Evolutionary conservation across 1,284 basidiomycete species (phyloP).

Genomic region (Termitomyces sp.): DNA sequence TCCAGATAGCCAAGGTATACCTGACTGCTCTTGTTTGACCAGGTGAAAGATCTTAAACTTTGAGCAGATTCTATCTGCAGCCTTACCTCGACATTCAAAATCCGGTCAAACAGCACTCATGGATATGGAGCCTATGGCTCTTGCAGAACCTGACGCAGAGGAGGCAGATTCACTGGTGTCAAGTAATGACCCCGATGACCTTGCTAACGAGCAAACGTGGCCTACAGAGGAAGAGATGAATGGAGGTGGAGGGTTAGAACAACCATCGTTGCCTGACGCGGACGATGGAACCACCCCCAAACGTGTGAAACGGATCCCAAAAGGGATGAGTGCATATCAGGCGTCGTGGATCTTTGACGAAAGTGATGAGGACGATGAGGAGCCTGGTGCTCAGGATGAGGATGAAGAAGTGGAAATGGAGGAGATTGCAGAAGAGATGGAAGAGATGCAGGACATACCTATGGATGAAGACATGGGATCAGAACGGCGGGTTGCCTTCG

Average conservation of each 20-base stretch:
- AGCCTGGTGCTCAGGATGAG: slow-evolving; percentile 7
- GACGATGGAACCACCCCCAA: slow-evolving; percentile 65
- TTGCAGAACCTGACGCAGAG: slow-evolving; percentile 59
- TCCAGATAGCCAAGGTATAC: slow-evolving; percentile 73
- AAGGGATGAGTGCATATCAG: slow-evolving; percentile 91
- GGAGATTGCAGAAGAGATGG: slow-evolving; percentile 39
- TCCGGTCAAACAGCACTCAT: slow-evolving; percentile 37
- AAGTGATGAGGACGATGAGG: slow-evolving; percentile 54
- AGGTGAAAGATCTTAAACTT: slow-evolving; percentile 16
- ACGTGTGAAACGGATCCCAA: slow-evolving; percentile 74
- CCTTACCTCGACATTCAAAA: slow-evolving; percentile 41
- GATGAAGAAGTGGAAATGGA: slow-evolving; percentile 12
- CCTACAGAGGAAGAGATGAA: slow-evolving; percentile 96
- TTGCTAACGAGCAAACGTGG: slow-evolving; percentile 97
- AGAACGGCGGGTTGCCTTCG: slow-evolving; percentile 60
- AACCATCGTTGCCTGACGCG: slow-evolving; percentile 57
- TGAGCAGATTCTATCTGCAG: slow-evolving; percentile 57
- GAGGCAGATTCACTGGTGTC: slow-evolving; percentile 86
- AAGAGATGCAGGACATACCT: slow-evolving; percentile 64
- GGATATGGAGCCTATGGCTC: slow-evolving; percentile 57
- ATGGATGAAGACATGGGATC: slow-evolving; percentile 59
- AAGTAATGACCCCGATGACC: slow-evolving; percentile 82
- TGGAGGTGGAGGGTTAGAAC: slow-evolving; percentile 28
- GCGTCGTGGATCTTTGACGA: slow-evolving; percentile 91
- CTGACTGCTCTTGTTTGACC: slow-evolving; percentile 4